Percentiles rank a stretch among this genome's conserved stretches.
These are phyloP conservation scores for Raphanus sativus DNA, from an alignment of 345 rosid species.

Conservation along the genomic window DNA sequence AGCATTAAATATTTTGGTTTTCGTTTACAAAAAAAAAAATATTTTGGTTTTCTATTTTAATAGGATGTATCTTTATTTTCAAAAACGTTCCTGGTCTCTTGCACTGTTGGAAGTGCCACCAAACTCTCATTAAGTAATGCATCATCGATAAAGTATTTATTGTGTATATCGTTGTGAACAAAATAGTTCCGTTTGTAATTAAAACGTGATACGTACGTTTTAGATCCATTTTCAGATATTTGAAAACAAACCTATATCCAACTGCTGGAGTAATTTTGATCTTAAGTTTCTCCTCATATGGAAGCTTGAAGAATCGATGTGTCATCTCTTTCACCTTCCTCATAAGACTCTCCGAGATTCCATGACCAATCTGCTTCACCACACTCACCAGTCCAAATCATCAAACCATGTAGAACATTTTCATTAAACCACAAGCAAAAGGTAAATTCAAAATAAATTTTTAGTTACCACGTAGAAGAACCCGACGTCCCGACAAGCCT, in stretches of 20 bases:
- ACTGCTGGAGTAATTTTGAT: conserved; percentile 62
- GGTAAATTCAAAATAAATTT: background rate
- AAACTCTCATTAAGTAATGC: background rate
- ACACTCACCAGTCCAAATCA: conserved; percentile 11
- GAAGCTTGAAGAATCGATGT: conserved; percentile 52
- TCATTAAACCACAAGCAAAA: background rate
- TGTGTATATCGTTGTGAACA: background rate
- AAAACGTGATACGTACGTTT: background rate
- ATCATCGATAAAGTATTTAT: background rate
- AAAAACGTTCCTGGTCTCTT: background rate
- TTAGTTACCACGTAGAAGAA: conserved; percentile 75
- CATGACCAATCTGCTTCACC: conserved; percentile 65
- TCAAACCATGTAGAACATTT: background rate
- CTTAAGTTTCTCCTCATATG: conserved; percentile 61
- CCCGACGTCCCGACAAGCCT: conserved; percentile 79
- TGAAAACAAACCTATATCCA: conserved; percentile 64
- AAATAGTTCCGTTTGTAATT: background rate
- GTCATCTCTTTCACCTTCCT: conserved; percentile 50
- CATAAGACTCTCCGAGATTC: conserved; percentile 58
- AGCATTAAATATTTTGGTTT: background rate
- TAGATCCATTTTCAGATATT: background rate
- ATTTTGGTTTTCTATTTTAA: background rate
- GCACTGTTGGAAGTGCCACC: background rate
- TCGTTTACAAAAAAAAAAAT: background rate
- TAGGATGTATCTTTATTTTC: background rate